phyloP scores from a whole-genome alignment of 2,329 filamentous ascomycete species.

The Aureobasidium sp. region DNA sequence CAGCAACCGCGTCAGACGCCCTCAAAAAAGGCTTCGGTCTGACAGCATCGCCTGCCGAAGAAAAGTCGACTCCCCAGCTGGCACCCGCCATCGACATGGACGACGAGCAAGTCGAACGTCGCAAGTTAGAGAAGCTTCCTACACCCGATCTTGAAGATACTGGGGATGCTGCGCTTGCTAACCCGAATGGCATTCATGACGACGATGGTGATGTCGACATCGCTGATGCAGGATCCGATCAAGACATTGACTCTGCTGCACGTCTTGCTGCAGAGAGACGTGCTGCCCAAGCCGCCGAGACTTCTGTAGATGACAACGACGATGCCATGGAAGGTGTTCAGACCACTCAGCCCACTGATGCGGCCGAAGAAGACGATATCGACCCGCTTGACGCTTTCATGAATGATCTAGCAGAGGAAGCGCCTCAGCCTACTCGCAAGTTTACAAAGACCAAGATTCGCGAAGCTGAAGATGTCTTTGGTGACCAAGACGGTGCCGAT shows the following conservation, averaged over 20 bases:
- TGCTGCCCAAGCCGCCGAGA: slow-evolving; percentile 44
- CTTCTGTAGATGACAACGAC: slow-evolving; percentile 26
- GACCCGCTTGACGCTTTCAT: slow-evolving; percentile 98
- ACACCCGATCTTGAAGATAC: slow-evolving; percentile 55
- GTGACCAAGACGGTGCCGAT: slow-evolving; percentile 67
- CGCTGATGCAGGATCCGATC: slow-evolving; percentile 73
- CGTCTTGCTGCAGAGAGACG: slow-evolving; percentile 74
- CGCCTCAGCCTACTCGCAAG: slow-evolving; percentile 34
- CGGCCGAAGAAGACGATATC: slow-evolving; percentile 59
- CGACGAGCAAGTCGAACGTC: slow-evolving; percentile 77
- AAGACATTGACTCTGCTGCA: slow-evolving; percentile 78
- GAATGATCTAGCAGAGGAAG: slow-evolving; percentile 51
- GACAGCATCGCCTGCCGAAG: slow-evolving; percentile 55
- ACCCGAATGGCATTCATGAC: slow-evolving; percentile 34
- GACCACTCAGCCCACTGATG: neutral
- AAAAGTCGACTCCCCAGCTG: slow-evolving; percentile 43
- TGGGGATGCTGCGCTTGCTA: slow-evolving; percentile 44
- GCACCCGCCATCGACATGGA: slow-evolving; percentile 74
- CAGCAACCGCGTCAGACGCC: neutral
- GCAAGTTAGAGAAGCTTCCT: slow-evolving; percentile 86
- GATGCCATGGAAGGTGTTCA: slow-evolving; percentile 26
- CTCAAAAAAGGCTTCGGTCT: slow-evolving; percentile 61
- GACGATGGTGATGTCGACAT: slow-evolving; percentile 62
- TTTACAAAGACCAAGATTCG: slow-evolving; percentile 37
- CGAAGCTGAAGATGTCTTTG: slow-evolving; percentile 79